These are phyloP conservation scores for Syzygium malaccense DNA, from an alignment of 441 rosid genomes.

Conservation along the genomic window DNA sequence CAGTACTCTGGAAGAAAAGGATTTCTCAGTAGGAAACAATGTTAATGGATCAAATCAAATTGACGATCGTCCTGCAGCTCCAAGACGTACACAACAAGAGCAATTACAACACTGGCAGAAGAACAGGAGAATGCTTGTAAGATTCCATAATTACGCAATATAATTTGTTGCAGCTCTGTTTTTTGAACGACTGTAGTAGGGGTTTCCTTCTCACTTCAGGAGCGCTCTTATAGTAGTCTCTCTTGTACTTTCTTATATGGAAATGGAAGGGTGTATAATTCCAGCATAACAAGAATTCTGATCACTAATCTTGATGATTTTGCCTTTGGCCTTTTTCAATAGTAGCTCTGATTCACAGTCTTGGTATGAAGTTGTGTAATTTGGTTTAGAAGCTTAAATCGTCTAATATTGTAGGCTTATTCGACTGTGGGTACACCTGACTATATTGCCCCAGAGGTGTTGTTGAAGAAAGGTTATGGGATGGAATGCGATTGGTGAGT, in stretches of 20 bases:
- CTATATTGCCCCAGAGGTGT: constrained; percentile 16
- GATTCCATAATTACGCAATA: neutral
- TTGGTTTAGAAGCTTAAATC: neutral
- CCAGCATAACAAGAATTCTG: neutral
- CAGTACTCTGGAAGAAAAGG: constrained; percentile 11
- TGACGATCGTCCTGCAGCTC: neutral
- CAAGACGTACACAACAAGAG: constrained; percentile 14
- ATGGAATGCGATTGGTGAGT: constrained; percentile 17
- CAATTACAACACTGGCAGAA: constrained; percentile 18
- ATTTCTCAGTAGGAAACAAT: constrained; percentile 1
- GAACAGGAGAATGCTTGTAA: constrained; percentile 19
- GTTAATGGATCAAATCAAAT: neutral
- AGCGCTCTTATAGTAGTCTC: neutral
- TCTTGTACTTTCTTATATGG: neutral
- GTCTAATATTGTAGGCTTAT: constrained; percentile 5
- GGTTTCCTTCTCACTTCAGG: neutral
- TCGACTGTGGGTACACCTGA: constrained; percentile 15
- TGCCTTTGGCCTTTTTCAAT: neutral
- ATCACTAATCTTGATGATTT: neutral
- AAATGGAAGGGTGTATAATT: neutral
- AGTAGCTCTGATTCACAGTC: neutral
- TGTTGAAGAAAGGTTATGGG: constrained; percentile 12
- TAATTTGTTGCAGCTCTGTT: neutral
- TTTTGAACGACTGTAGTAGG: neutral
- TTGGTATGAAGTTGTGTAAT: neutral